phyloP scores from a whole-genome alignment of 1,139 yeast species.

The Geotrichum carabidarum region DNA sequence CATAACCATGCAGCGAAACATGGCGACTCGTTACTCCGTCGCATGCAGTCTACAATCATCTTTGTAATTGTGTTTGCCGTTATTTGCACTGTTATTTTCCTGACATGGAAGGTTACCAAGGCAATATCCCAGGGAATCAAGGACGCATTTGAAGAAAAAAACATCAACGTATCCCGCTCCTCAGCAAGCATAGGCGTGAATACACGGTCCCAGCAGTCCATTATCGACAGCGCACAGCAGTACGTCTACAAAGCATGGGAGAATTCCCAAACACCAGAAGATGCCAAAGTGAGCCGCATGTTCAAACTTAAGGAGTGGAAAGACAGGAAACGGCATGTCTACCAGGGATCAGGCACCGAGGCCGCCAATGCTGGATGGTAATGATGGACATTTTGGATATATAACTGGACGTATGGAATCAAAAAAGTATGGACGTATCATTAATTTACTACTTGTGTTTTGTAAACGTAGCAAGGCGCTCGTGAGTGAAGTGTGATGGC shows the following conservation, averaged over 20 bases:
- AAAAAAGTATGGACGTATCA: too few relatives aligned
- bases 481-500: too few relatives aligned
- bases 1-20: neutral
- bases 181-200: constrained; percentile 21
- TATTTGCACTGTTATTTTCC: constrained; percentile 18
- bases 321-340: constrained; percentile 15
- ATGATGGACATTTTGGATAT: neutral
- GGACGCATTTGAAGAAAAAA: constrained; percentile 13
- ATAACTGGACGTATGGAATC: neutral
- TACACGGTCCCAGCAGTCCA: constrained; percentile 18
- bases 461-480: too few relatives aligned
- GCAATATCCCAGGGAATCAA: constrained; percentile 11
- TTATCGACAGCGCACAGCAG: constrained; percentile 23
- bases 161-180: constrained; percentile 17
- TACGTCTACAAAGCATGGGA: constrained; percentile 23
- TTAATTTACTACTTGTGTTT: too few relatives aligned
- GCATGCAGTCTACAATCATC: constrained; percentile 19
- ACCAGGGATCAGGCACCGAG: constrained; percentile 12
- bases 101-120: constrained; percentile 15
- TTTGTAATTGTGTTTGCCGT: constrained; percentile 18
- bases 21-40: neutral
- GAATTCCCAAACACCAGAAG: constrained; percentile 23
- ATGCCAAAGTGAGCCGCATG: constrained; percentile 6
- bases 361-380: constrained; percentile 19
- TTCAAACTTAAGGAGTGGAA: constrained; percentile 14